Base-by-base conservation (phyloP, 164 flowering plant genomes). In the Nelumbo lutea region DNA sequence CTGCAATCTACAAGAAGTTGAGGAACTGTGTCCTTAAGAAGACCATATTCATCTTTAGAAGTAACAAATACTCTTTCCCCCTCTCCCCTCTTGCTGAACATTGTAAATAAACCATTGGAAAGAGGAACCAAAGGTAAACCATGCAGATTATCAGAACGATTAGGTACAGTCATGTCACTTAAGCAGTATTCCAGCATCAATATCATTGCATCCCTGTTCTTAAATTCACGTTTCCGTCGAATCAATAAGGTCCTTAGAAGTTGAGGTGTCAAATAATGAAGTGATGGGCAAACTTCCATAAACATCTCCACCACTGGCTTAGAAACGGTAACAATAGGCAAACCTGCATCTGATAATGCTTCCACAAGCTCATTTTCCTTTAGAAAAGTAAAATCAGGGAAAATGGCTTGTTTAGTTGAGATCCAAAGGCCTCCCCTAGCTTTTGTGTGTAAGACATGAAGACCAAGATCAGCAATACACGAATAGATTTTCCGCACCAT, bases 351-450 rank as follows among this genome's bases (percentile, higher is more conserved):
- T 44, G 95, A 88, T 61, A 95, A 79, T 57, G 82, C 96, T 70
- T 90, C 89, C 52, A 75, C 64, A 67, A 95, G 96, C 68, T 88
- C 94, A 78, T 60, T 60, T 62, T 79, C 82, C 74, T 84, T 85
- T 57, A 67, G 51, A 76, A 89, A 95, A 68, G 79, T 69, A 77
- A 84, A 88, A 83, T 95, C 98, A 68, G 98, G 98, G 75, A 91
- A 85, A 56, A 95, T 72, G 53, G 93, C 90, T 75, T 91, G 97
- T 68, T 91, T 95, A 4, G 97, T 77, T 58, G 98, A 81, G 71
- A 91, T 85, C 98, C 97, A 95, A 76, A 83, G 94, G 14, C 98
- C 98, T 42, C 94, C 97, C 83, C 96, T 87, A 62, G 96, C 90
- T 79, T 84, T 87, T 41, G 97, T 95, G 76, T 86, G 80, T 15